Percentiles rank a stretch among this genome's conserved stretches.
These are phyloP conservation scores for Trichoderma breve DNA, from an alignment of 2,329 filamentous ascomycete species.

Conservation along the genomic window DNA sequence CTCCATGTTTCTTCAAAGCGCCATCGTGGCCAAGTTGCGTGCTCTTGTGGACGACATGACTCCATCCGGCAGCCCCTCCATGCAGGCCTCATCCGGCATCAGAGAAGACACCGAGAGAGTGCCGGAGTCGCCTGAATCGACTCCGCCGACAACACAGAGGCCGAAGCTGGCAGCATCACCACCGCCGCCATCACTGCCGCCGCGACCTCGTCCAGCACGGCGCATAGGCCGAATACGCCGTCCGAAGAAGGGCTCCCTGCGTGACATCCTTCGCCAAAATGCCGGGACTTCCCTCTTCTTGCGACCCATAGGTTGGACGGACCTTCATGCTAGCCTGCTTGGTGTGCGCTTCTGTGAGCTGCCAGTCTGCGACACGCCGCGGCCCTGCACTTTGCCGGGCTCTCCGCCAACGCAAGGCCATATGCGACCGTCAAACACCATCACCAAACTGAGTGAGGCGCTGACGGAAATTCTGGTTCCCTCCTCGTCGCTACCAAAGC, in stretches of 20 bases:
- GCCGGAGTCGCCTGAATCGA: slow-evolving; percentile 22
- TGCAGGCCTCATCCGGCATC: neutral
- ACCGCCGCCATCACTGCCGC: slow-evolving; percentile 20
- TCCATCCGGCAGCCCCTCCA: slow-evolving; percentile 18
- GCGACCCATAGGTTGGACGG: slow-evolving; percentile 56
- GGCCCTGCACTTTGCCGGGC: slow-evolving; percentile 35
- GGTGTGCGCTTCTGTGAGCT: slow-evolving; percentile 46
- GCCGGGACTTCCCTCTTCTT: slow-evolving; percentile 48
- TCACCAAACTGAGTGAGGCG: slow-evolving; percentile 42
- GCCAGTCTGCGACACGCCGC: slow-evolving; percentile 42
- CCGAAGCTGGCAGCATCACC: slow-evolving; percentile 19
- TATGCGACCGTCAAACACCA: slow-evolving; percentile 41
- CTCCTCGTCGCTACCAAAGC: slow-evolving; percentile 33
- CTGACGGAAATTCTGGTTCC: slow-evolving; percentile 44
- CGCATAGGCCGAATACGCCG: slow-evolving; percentile 32
- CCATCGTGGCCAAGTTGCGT: slow-evolving; percentile 32
- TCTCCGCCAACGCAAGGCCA: slow-evolving; percentile 38
- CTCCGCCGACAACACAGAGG: slow-evolving; percentile 30
- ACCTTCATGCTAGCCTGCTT: slow-evolving; percentile 49
- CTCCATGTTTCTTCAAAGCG: slow-evolving; percentile 28
- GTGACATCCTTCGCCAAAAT: slow-evolving; percentile 51
- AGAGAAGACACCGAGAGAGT: neutral
- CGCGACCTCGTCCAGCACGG: slow-evolving; percentile 14
- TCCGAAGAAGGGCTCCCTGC: slow-evolving; percentile 50
- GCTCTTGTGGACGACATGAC: slow-evolving; percentile 28